Conservation (phyloP, 768 basidiomycete genomes). For the Russula sp. region DNA sequence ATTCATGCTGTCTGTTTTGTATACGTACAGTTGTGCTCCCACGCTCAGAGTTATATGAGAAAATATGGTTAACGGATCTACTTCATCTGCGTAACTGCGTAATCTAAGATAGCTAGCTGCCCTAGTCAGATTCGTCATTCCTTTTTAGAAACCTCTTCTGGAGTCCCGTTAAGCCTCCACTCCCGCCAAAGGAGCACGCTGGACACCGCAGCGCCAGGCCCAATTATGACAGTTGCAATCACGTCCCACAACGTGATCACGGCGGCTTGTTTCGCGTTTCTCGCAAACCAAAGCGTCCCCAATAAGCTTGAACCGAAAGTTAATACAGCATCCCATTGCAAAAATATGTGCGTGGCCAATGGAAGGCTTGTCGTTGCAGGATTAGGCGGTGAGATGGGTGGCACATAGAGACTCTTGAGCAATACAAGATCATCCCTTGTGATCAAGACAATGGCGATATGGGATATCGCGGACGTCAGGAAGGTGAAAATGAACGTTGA, state of each 20-base stretch:
- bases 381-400: background rate
- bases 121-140: background rate
- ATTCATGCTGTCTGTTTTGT: conserved; percentile 11
- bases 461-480: conserved; percentile 8
- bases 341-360: conserved; percentile 2
- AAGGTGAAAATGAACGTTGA: conserved; percentile 17
- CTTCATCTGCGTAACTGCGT: background rate
- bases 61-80: background rate
- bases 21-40: conserved; percentile 14
- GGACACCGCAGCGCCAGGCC: conserved; percentile 18
- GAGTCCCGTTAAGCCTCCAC: conserved; percentile 8
- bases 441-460: conserved; percentile 4
- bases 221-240: conserved; percentile 5
- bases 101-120: background rate
- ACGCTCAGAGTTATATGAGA: background rate
- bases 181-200: conserved; percentile 19
- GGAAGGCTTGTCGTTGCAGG: conserved; percentile 4
- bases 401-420: conserved; percentile 12
- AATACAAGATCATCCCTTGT: background rate
- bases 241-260: conserved; percentile 11
- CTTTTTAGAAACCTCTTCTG: background rate
- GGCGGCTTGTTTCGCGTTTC: background rate
- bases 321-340: conserved; percentile 18
- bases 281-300: conserved; percentile 17
- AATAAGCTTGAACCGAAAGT: conserved; percentile 9